Percentiles rank a stretch among this genome's conserved stretches.
These are phyloP conservation scores for Aspergillus sergii DNA, from an alignment of 2,329 filamentous ascomycete genomes.

Conservation along the genomic window DNA sequence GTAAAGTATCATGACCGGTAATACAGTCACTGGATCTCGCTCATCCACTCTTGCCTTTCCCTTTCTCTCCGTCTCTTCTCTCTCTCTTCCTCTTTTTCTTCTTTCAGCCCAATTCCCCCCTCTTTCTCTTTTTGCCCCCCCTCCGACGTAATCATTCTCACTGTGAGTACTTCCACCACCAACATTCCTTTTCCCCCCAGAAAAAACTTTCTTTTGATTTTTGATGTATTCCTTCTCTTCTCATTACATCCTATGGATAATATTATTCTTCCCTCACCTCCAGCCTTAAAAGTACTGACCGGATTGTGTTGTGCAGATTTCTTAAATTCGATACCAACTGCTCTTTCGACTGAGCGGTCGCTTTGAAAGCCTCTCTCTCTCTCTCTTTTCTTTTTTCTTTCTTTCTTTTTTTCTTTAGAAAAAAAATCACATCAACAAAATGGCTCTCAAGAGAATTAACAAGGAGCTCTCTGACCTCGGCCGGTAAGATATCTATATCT, in stretches of 20 bases:
- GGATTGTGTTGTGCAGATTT: slow-evolving; percentile 20
- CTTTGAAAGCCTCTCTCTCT: slow-evolving; percentile 3
- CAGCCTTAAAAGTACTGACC: background rate
- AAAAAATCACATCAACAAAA: slow-evolving; percentile 32
- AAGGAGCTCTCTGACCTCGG: slow-evolving; percentile 57
- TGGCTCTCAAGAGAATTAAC: slow-evolving; percentile 58
- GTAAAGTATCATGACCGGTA: background rate
- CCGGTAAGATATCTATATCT: slow-evolving; percentile 42
- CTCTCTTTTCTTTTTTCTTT: background rate
- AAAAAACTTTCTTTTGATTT: slow-evolving; percentile 9
- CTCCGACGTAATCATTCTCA: slow-evolving; percentile 8
- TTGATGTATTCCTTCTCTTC: slow-evolving; percentile 8
- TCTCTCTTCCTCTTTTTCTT: slow-evolving; percentile 14
- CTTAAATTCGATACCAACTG: slow-evolving; percentile 18
- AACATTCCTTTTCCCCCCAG: slow-evolving; percentile 14
- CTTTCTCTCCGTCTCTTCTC: slow-evolving; percentile 9
- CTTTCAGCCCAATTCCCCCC: slow-evolving; percentile 20
- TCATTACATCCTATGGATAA: background rate
- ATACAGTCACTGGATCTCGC: slow-evolving; percentile 7
- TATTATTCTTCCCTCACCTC: background rate
- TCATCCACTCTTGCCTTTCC: slow-evolving; percentile 6
- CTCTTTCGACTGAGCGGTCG: slow-evolving; percentile 9
- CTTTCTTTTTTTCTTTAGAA: background rate
- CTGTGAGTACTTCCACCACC: slow-evolving; percentile 6
- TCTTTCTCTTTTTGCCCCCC: slow-evolving; percentile 23